phyloP scores from a whole-genome alignment of 108 stramenopile genomes.

The Nitzschia inconspicua region DNA sequence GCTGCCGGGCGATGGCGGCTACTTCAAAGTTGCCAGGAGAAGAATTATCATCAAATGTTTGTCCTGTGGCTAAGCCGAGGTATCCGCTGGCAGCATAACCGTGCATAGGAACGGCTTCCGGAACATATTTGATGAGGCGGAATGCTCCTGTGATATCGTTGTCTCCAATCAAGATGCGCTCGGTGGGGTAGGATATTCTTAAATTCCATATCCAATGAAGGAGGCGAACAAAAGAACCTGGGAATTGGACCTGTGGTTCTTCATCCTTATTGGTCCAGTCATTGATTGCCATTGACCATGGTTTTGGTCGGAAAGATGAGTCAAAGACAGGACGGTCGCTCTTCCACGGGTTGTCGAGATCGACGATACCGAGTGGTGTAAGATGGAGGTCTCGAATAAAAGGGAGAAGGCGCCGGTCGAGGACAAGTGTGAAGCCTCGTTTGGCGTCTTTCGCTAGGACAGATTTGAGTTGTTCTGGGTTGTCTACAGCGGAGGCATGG shows the following conservation, averaged over 20 bases:
- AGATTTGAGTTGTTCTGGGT: not conserved
- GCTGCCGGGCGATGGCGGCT: not conserved
- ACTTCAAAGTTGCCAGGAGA: slow-evolving; percentile 8
- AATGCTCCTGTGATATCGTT: slow-evolving; percentile 3
- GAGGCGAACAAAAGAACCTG: not conserved
- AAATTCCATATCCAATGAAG: slow-evolving; percentile 8
- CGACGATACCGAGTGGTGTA: slow-evolving; percentile 4
- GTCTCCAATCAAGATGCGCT: not conserved
- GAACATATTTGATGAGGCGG: slow-evolving; percentile 6
- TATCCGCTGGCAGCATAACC: not conserved
- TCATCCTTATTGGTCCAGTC: slow-evolving; percentile 16
- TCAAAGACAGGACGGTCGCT: not conserved
- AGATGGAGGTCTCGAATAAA: slow-evolving; percentile 8
- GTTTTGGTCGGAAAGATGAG: not conserved
- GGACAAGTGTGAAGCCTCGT: not conserved
- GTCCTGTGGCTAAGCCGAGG: slow-evolving; percentile 1
- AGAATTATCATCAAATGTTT: slow-evolving; percentile 5
- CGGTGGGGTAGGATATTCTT: slow-evolving; percentile 3
- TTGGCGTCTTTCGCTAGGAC: slow-evolving; percentile 1
- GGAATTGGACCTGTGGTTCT: not conserved
- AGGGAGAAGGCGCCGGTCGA: not conserved
- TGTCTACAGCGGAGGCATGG: not conserved
- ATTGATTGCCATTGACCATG: not conserved
- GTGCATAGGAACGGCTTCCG: slow-evolving; percentile 6
- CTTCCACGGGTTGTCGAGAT: not conserved